Percentiles rank a stretch among this genome's conserved stretches.
Conservation (phyloP, 768 basidiomycete genomes). For the Paxillus involutus region DNA sequence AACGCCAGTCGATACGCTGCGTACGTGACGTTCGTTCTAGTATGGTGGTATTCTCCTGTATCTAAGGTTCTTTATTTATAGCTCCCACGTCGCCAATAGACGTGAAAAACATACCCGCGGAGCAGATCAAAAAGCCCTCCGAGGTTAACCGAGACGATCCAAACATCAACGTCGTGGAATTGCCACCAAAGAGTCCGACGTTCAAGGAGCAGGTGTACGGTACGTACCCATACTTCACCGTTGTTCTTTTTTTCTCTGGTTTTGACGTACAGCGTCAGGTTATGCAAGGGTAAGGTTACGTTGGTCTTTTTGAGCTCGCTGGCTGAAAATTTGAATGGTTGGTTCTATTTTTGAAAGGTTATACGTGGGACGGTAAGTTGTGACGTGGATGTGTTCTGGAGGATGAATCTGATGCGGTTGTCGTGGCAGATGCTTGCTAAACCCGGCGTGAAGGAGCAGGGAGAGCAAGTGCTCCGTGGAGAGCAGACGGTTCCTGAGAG, state of each 20-base stretch:
- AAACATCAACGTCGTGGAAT: conserved; percentile 24
- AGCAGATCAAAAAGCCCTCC: conserved; percentile 25
- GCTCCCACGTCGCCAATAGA: conserved; percentile 37
- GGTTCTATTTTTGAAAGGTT: conserved; percentile 11
- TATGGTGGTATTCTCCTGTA: background rate
- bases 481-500: conserved; percentile 36
- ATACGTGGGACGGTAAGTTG: conserved; percentile 31
- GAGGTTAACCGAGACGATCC: conserved; percentile 27
- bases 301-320: background rate
- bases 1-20: conserved; percentile 35
- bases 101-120: conserved; percentile 31
- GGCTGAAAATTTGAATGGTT: background rate
- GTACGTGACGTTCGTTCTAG: conserved; percentile 23
- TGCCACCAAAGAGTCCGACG: conserved; percentile 33
- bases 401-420: background rate
- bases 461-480: conserved; percentile 53
- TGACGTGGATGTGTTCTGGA: background rate
- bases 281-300: conserved; percentile 27
- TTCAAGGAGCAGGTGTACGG: conserved; percentile 65
- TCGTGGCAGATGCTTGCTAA: conserved; percentile 26
- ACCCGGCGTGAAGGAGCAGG: conserved; percentile 50
- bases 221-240: conserved; percentile 21
- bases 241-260: background rate
- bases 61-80: conserved; percentile 10
- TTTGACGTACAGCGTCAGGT: conserved; percentile 15